Conservation (phyloP, 495 filamentous ascomycete species). For the Cryomyces antarcticus region DNA sequence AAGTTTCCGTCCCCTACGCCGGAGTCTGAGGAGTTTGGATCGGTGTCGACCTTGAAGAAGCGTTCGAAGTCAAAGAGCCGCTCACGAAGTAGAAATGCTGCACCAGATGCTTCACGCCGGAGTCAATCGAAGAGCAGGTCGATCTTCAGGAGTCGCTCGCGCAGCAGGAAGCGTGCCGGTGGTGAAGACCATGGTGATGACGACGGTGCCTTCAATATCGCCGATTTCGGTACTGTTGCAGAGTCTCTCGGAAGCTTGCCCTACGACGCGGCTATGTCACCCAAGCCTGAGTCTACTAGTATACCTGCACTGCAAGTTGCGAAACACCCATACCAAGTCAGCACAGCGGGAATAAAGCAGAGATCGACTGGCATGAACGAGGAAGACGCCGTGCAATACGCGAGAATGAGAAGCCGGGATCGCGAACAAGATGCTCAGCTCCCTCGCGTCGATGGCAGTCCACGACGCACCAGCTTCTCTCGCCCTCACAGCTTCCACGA, state of each 20-base stretch:
- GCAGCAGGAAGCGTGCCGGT: too few species aligned
- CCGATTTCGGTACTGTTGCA: conserved; percentile 21
- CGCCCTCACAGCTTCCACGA: conserved; percentile 7
- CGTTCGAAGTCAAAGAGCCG: too few species aligned
- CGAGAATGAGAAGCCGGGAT: conserved; percentile 19
- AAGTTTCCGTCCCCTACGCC: not conserved
- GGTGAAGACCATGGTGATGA: too few species aligned
- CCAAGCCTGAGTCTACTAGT: not conserved
- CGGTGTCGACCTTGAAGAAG: too few species aligned
- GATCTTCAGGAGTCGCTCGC: too few species aligned
- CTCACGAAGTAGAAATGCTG: too few species aligned
- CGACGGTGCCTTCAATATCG: too few species aligned
- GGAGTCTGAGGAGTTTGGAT: too few species aligned
- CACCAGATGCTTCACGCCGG: too few species aligned
- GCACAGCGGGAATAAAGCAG: conserved; percentile 7
- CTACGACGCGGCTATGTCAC: conserved; percentile 21
- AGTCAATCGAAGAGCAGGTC: too few species aligned
- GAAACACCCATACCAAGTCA: conserved; percentile 19
- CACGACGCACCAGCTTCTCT: not conserved
- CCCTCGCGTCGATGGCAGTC: too few species aligned
- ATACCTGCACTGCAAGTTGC: not conserved
- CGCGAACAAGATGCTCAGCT: conserved; percentile 5
- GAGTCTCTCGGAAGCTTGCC: conserved; percentile 19
- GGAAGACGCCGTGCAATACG: conserved; percentile 16
- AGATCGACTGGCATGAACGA: conserved; percentile 19